Conservation (phyloP, 2,329 filamentous ascomycete genomes). For the Diplodia intermedia region DNA sequence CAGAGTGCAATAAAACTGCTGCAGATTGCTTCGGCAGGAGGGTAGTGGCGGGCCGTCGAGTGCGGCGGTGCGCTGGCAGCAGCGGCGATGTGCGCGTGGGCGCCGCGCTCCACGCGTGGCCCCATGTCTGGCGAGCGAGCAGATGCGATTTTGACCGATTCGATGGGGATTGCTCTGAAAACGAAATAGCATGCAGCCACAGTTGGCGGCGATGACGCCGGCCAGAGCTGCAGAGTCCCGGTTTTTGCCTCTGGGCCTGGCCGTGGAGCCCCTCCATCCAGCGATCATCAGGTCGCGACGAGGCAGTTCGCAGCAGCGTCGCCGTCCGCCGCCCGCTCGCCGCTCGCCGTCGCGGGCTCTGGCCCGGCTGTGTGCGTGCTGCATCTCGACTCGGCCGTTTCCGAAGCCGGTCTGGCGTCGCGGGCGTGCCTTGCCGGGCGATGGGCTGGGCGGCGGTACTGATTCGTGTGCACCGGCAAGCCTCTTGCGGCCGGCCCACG, state of each 20-base stretch:
- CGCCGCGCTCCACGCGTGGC: conserved; percentile 10
- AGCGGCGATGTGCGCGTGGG: conserved; percentile 3
- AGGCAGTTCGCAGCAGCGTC: background rate
- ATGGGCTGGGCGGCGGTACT: conserved; percentile 12
- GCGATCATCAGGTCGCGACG: background rate
- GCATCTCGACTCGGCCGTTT: conserved; percentile 27
- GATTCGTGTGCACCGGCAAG: conserved; percentile 16
- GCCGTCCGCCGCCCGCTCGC: background rate
- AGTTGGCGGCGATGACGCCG: conserved; percentile 23
- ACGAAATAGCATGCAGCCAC: conserved; percentile 32
- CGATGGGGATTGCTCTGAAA: conserved; percentile 28
- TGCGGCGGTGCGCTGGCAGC: conserved; percentile 16
- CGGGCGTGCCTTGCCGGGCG: conserved; percentile 27
- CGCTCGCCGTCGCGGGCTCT: background rate
- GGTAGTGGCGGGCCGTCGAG: background rate
- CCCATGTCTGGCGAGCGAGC: conserved; percentile 13
- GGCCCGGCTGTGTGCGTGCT: conserved; percentile 4
- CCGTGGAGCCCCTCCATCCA: conserved; percentile 21
- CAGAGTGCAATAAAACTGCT: background rate
- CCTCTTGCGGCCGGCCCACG: conserved; percentile 25
- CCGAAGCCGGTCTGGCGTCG: conserved; percentile 28
- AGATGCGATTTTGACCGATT: conserved; percentile 29
- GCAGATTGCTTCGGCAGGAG: conserved; percentile 11
- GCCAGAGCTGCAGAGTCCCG: conserved; percentile 16
- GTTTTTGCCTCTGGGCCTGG: conserved; percentile 16